Evolutionary conservation across 805 yeast species (phyloP).

Genomic region (Priceomyces haplophilus): DNA sequence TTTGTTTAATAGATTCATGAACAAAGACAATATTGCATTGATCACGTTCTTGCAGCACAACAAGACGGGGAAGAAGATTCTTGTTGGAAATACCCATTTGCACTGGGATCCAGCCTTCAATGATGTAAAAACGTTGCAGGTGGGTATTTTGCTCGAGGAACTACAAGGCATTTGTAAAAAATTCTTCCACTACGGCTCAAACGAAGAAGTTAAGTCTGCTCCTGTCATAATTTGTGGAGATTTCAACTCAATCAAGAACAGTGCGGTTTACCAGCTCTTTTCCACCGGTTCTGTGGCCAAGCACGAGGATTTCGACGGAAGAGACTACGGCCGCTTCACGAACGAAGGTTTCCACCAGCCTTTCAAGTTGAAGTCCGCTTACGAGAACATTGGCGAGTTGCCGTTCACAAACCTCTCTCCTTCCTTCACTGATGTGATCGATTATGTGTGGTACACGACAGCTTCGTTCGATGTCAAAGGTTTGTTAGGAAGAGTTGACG

Average conservation of each 20-base stretch:
- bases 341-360: conserved; percentile 83
- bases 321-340: conserved; percentile 89
- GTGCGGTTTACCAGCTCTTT: conserved; percentile 90
- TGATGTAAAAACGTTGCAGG: conserved; percentile 95
- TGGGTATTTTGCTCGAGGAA: conserved; percentile 87
- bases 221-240: conserved; percentile 94
- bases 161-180: conserved; percentile 62
- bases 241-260: conserved; percentile 80
- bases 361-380: conserved; percentile 80
- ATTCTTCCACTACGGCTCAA: conserved; percentile 41
- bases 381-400: conserved; percentile 78
- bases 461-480: conserved; percentile 79
- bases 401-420: conserved; percentile 96
- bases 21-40: conserved; percentile 89
- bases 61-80: conserved; percentile 65
- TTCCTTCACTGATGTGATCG: conserved; percentile 87
- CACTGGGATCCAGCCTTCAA: conserved; percentile 98
- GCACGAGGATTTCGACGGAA: conserved; percentile 78
- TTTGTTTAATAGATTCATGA: conserved; percentile 92
- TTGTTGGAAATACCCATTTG: conserved; percentile 87
- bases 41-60: conserved; percentile 71
- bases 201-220: conserved; percentile 53
- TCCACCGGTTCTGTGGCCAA: conserved; percentile 75
- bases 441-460: conserved; percentile 93
- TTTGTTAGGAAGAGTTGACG: conserved; percentile 78